phyloP scores from a whole-genome alignment of 2,329 filamentous ascomycete genomes.

The Acephala macrosclerotiorum region DNA sequence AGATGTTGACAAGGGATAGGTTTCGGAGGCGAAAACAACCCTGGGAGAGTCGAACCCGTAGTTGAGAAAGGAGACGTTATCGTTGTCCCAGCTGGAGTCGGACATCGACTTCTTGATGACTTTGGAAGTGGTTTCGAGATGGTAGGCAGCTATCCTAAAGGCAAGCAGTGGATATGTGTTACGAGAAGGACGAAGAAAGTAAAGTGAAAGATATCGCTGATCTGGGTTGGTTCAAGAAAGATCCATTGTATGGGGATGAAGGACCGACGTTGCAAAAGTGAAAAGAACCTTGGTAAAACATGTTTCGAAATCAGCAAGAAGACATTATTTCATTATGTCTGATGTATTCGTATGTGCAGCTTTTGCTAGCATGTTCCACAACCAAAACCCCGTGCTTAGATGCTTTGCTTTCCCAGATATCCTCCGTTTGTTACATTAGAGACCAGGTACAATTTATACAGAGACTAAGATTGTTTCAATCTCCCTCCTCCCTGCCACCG shows the following conservation, averaged over 20 bases:
- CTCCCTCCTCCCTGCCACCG: constrained; percentile 59
- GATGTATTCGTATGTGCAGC: constrained; percentile 6
- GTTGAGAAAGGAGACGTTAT: constrained; percentile 68
- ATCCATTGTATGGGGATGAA: constrained; percentile 65
- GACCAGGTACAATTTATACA: not conserved
- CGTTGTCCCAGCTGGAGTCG: constrained; percentile 70
- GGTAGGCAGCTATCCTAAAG: constrained; percentile 70
- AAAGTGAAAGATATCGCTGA: constrained; percentile 56
- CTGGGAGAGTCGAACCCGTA: constrained; percentile 59
- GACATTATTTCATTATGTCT: constrained; percentile 23
- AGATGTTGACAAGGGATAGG: constrained; percentile 13
- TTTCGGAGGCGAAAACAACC: constrained; percentile 71
- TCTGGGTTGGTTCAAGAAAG: constrained; percentile 63
- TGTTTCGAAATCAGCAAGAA: constrained; percentile 1
- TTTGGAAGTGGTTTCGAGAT: constrained; percentile 64
- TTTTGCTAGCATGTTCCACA: not conserved
- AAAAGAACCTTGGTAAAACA: not conserved
- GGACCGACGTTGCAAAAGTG: constrained; percentile 51
- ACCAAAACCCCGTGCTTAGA: constrained; percentile 20
- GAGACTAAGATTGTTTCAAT: constrained; percentile 20
- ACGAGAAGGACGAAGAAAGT: constrained; percentile 63
- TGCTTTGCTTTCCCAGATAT: not conserved
- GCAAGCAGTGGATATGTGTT: constrained; percentile 73
- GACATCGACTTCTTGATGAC: constrained; percentile 68
- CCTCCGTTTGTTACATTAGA: not conserved